Base-by-base conservation (phyloP, 768 basidiomycete genomes). In the Lactarius psammicola region DNA sequence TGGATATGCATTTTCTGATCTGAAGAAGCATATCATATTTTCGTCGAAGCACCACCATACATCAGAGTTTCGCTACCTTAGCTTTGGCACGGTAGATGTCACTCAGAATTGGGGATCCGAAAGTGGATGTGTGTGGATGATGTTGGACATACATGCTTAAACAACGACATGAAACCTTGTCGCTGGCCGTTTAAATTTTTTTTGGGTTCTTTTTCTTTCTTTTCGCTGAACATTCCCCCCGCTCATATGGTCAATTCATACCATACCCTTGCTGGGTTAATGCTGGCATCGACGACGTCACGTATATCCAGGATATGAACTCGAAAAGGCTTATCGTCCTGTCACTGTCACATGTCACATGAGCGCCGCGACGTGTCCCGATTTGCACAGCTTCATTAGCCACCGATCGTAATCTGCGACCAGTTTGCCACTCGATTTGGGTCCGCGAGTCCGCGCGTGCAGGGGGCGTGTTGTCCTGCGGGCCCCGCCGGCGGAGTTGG, bases 401-500 rank as follows among this genome's bases (percentile, higher is more conserved):
- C 60, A 55, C 65, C 65, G 65, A 66, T 66, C 65, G 65, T 66
- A 62, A 66, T 66, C 49, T 66, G 49, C 49, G 56, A 53, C 54
- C 28, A 11, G 28, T 36, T 20, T 11, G 17, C 3, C 23, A 11
- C 33, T 40, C 28, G 28, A 42, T 54, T 51, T 42, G 54, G 13
- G 30, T 26, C 34, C 36, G 34, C 33, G 56, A 57, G 33, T 18
- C 33, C 34, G 56, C n/a, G n/a, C 15, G 20, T n/a, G 33, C 18
- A 31, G 20, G 56, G 10, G 13, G 56, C 34, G 33, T 23, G 36
- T n/a, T 13, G 34, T 56, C 55, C 55, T 33, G 55, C 30, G 55
- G 55, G 28, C 18, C 7, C 18, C 30, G 9, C 55, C 28, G 36
- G 56, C 34, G 23, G 30, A 55, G 54, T 55, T 49, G 46, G 42